These are phyloP conservation scores for Zygosaccharomyces siamensis DNA, from an alignment of 805 yeast species.

Conservation along the genomic window DNA sequence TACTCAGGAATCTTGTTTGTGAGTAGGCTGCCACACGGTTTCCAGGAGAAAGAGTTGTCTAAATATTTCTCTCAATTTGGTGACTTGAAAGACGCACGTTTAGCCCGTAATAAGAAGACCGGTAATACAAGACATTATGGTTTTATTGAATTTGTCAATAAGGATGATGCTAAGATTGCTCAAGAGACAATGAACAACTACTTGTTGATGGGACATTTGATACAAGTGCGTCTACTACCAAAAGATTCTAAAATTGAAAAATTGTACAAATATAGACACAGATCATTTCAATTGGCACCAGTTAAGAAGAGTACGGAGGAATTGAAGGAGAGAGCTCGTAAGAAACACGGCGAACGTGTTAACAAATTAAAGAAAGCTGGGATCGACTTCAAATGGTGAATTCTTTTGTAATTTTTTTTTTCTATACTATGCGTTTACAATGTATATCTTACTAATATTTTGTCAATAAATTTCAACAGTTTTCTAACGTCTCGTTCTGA, in stretches of 20 bases:
- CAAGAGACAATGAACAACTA: slow-evolving; percentile 96
- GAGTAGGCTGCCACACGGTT: slow-evolving; percentile 90
- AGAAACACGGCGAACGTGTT: slow-evolving; percentile 34
- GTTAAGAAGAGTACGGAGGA: slow-evolving; percentile 31
- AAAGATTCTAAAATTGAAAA: slow-evolving; percentile 44
- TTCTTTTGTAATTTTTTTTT: background rate
- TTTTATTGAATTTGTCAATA: slow-evolving; percentile 72
- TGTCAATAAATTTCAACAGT: background rate
- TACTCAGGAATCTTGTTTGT: slow-evolving; percentile 73
- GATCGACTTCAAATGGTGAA: slow-evolving; percentile 35
- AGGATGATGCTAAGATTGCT: slow-evolving; percentile 79
- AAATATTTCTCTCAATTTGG: slow-evolving; percentile 91
- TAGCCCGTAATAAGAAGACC: slow-evolving; percentile 84
- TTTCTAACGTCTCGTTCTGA: background rate
- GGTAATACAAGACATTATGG: slow-evolving; percentile 92
- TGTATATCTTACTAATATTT: slow-evolving; percentile 1
- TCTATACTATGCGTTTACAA: background rate
- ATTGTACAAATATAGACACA: slow-evolving; percentile 35
- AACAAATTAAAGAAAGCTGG: slow-evolving; percentile 35
- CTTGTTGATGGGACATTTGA: slow-evolving; percentile 77
- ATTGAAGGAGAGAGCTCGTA: slow-evolving; percentile 32
- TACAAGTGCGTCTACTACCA: slow-evolving; percentile 55
- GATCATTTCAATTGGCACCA: slow-evolving; percentile 31
- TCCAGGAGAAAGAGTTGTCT: slow-evolving; percentile 71
- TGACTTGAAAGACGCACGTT: slow-evolving; percentile 64